Percentiles rank a stretch among this genome's conserved stretches.
Evolutionary conservation across 2,329 filamentous ascomycete species (phyloP).

Genomic region (Alternaria sp.): DNA sequence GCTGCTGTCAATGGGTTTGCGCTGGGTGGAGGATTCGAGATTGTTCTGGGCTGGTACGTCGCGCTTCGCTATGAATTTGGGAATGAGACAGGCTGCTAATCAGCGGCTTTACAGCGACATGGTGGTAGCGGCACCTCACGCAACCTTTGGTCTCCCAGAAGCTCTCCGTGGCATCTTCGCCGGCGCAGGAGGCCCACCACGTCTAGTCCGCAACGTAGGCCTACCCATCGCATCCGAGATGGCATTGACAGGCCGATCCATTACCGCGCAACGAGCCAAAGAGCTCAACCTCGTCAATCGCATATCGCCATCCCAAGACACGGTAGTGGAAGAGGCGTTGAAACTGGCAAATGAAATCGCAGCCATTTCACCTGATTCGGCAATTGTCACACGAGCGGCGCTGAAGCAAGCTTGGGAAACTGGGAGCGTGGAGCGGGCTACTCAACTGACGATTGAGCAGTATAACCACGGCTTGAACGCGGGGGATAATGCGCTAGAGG

Average conservation of each 20-base stretch:
- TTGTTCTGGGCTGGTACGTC: conserved; percentile 60
- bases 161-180: conserved; percentile 62
- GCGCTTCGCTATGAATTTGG: background rate
- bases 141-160: conserved; percentile 62
- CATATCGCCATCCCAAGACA: conserved; percentile 45
- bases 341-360: conserved; percentile 47
- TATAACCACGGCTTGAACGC: conserved; percentile 51
- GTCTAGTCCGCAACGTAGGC: conserved; percentile 58
- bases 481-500: conserved; percentile 59
- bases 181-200: conserved; percentile 59
- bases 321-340: conserved; percentile 45
- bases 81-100: background rate
- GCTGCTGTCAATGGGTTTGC: conserved; percentile 66
- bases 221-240: conserved; percentile 59
- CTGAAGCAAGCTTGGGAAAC: conserved; percentile 45
- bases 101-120: conserved; percentile 52
- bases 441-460: conserved; percentile 52
- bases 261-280: conserved; percentile 55
- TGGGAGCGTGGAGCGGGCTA: conserved; percentile 47
- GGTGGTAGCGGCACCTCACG: conserved; percentile 59
- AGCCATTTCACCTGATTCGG: conserved; percentile 46
- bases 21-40: conserved; percentile 65
- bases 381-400: conserved; percentile 47
- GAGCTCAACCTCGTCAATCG: conserved; percentile 53
- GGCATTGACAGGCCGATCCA: conserved; percentile 56